These are phyloP conservation scores for Podospora tetraspora DNA, from an alignment of 495 filamentous ascomycete species.

Conservation along the genomic window DNA sequence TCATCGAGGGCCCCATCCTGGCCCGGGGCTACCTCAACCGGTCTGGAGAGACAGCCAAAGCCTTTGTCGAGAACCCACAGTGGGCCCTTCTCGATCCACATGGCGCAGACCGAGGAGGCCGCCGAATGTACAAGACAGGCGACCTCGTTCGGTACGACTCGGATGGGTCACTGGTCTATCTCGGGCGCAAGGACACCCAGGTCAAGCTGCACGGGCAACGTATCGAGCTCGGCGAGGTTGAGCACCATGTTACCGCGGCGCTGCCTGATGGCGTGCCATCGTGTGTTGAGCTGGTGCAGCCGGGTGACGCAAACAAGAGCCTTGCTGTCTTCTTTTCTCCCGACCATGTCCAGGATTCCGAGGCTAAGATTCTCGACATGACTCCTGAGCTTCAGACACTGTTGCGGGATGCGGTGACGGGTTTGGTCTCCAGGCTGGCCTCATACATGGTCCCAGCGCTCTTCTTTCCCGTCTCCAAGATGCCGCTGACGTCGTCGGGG, in stretches of 20 bases:
- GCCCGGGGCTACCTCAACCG: conserved; percentile 65
- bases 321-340: conserved; percentile 19
- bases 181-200: conserved; percentile 36
- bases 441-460: conserved; percentile 53
- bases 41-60: conserved; percentile 50
- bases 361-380: conserved; percentile 15
- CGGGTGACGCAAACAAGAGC: conserved; percentile 8
- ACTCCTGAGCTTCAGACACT: conserved; percentile 3
- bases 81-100: conserved; percentile 15
- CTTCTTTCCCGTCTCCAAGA: conserved; percentile 44
- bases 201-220: conserved; percentile 39
- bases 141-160: conserved; percentile 53
- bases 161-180: conserved; percentile 48
- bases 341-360: neutral
- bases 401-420: neutral
- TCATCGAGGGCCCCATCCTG: conserved; percentile 56
- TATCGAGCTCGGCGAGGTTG: conserved; percentile 48
- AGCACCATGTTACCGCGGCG: conserved; percentile 47
- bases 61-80: conserved; percentile 37
- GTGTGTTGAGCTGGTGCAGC: conserved; percentile 15
- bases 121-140: conserved; percentile 53
- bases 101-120: neutral
- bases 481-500: conserved; percentile 49
- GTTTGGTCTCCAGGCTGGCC: conserved; percentile 10
- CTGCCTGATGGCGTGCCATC: conserved; percentile 13